These are phyloP conservation scores for Didymella glomerata DNA, from an alignment of 2,329 filamentous ascomycete species.

Conservation along the genomic window DNA sequence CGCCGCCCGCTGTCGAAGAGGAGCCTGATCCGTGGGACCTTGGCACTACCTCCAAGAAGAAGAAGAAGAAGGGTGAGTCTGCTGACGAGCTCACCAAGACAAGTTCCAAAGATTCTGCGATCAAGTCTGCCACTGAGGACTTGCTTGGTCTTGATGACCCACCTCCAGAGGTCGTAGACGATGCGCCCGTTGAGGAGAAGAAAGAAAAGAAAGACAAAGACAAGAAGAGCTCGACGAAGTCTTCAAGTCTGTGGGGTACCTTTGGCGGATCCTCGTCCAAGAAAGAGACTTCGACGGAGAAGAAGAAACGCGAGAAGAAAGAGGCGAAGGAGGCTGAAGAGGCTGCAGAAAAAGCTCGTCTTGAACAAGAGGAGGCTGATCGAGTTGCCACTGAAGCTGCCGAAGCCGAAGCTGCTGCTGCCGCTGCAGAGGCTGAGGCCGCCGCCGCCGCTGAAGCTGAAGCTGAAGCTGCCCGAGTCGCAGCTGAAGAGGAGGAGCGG, in stretches of 20 bases:
- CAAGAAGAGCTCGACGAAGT: constrained; percentile 26
- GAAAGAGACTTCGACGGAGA: constrained; percentile 46
- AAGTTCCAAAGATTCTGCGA: constrained; percentile 38
- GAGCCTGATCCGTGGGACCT: constrained; percentile 48
- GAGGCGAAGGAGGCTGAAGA: constrained; percentile 45
- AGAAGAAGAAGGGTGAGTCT: constrained; percentile 47
- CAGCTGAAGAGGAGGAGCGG: constrained; percentile 38
- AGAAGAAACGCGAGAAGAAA: constrained; percentile 46
- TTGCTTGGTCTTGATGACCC: constrained; percentile 46
- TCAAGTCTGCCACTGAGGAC: constrained; percentile 48
- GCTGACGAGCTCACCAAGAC: constrained; percentile 44
- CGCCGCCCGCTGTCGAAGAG: constrained; percentile 48
- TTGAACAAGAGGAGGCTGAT: constrained; percentile 50
- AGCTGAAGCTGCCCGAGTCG: constrained; percentile 32
- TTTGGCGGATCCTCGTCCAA: constrained; percentile 36
- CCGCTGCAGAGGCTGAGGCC: constrained; percentile 30
- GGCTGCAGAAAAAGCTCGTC: constrained; percentile 38
- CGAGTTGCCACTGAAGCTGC: constrained; percentile 50
- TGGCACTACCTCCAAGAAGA: constrained; percentile 41
- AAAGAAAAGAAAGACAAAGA: constrained; percentile 43
- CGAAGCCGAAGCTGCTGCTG: constrained; percentile 40
- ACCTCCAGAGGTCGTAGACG: constrained; percentile 25
- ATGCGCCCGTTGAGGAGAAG: constrained; percentile 31
- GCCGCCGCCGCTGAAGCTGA: constrained; percentile 19
- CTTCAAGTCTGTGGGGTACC: constrained; percentile 33